phyloP scores from a whole-genome alignment of 208 protist species.

The Trypanosoma cruzi region DNA sequence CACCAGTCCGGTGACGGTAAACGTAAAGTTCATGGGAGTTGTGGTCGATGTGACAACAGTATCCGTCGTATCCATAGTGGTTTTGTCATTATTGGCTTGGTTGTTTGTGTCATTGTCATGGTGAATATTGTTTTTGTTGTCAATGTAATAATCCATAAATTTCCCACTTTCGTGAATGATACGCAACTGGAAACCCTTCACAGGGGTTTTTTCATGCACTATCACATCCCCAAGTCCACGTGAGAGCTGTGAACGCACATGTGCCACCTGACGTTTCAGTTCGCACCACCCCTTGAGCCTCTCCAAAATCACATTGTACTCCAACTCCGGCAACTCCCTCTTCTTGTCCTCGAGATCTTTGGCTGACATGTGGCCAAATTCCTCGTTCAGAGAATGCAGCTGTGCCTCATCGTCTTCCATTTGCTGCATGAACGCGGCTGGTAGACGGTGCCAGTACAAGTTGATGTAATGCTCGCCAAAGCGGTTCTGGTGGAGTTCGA shows the following conservation, averaged over 20 bases:
- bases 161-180: conserved; percentile 73
- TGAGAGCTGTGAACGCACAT: conserved; percentile 31
- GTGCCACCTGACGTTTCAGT: conserved; percentile 36
- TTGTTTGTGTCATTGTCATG: neutral
- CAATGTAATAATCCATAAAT: conserved; percentile 50
- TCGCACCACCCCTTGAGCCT: conserved; percentile 46
- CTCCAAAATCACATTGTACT: conserved; percentile 47
- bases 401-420: conserved; percentile 38
- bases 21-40: conserved; percentile 25
- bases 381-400: conserved; percentile 56
- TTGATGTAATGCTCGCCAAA: conserved; percentile 94
- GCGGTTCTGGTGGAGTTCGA: conserved; percentile 77
- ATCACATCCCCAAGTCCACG: conserved; percentile 60
- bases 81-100: neutral
- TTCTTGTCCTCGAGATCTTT: conserved; percentile 64
- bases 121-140: conserved; percentile 7
- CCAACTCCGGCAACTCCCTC: conserved; percentile 35
- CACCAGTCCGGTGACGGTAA: conserved; percentile 70
- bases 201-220: conserved; percentile 48
- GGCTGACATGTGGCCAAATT: conserved; percentile 61
- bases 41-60: neutral
- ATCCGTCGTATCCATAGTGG: conserved; percentile 6
- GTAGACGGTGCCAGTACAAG: conserved; percentile 86
- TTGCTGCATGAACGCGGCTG: conserved; percentile 19
- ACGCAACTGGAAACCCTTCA: conserved; percentile 77